Percentiles rank a stretch among this genome's conserved stretches.
Conservation (phyloP, 1,139 yeast species). For the Komagataea norvegica region DNA sequence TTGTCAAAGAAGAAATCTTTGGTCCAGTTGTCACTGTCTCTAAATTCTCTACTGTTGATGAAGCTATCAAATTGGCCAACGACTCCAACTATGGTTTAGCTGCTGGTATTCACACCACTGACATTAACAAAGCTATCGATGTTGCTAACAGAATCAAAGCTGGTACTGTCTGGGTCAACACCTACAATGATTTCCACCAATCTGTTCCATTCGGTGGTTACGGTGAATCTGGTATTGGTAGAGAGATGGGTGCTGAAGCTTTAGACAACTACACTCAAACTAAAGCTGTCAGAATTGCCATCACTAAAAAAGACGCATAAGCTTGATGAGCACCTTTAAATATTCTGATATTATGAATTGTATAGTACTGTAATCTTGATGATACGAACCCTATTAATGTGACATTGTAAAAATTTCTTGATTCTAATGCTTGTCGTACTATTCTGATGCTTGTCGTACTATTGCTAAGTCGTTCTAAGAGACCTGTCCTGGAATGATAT, state of each 20-base stretch:
- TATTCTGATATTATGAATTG: background rate
- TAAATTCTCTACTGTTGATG: conserved; percentile 60
- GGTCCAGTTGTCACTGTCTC: conserved; percentile 72
- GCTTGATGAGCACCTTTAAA: background rate
- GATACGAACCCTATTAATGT: too few relatives aligned
- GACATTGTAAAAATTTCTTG: too few relatives aligned
- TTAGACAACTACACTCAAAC: conserved; percentile 61
- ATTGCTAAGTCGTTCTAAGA: too few relatives aligned
- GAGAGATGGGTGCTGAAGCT: conserved; percentile 69
- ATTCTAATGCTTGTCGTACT: background rate
- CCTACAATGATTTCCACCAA: conserved; percentile 64
- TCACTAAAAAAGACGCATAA: conserved; percentile 12
- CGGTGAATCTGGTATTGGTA: conserved; percentile 66
- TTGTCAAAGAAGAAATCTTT: conserved; percentile 76
- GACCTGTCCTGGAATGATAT: too few relatives aligned
- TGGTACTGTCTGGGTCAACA: conserved; percentile 56
- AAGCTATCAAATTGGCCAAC: conserved; percentile 58
- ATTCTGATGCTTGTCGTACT: too few relatives aligned
- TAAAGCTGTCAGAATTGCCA: conserved; percentile 44
- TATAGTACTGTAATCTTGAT: background rate
- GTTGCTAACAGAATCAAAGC: conserved; percentile 62
- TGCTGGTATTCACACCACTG: conserved; percentile 65
- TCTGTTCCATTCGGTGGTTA: conserved; percentile 54
- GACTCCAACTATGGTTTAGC: conserved; percentile 67
- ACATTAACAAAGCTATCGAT: conserved; percentile 49